Base-by-base conservation (phyloP, 2,329 filamentous ascomycete species). In the Chaetomium strumarium region DNA sequence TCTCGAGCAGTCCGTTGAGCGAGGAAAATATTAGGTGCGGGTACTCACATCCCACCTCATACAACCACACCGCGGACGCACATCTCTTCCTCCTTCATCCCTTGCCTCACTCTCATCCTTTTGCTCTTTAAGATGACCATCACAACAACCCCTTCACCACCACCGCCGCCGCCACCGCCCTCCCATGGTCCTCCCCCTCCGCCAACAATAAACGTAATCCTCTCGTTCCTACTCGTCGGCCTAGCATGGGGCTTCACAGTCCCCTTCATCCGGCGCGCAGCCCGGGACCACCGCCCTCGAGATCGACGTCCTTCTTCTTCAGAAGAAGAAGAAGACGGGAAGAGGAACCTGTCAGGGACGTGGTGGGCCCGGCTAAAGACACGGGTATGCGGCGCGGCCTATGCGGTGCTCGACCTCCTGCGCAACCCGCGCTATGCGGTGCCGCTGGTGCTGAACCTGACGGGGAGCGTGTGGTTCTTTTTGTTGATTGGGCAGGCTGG, bases 401-500 rank as follows among this genome's bases (percentile, higher is more conserved):
- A 89, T 66, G 85, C 84, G 3, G 87, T 92, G 1, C 64, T 84
- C 12, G 91, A 96, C 65, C 74, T 96, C 53, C 70, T 97, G 48
- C 76, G 79, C 53, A 90, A 90, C 61, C 91, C 91, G 34, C 79
- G 81, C 16, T 97, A 97, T 70, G 88, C 90, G 6, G 72, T 95
- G 24, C 92, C 92, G 17, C 70, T 97, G 61, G 71, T 96, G 48
- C 71, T 96, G 53, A 97, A 97, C 67, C 72, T 97, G 49, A 96
- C 92, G 2, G 92, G 92, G 30, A 95, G 90, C 65, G 79, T 96
- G 51, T 97, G 92, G 92, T 97, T 97, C 71, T 97, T 97, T 63
- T 71, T 97, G 60, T 75, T 97, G 59, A 92, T 97, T 70, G 92
- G 92, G 7, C 83, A 93, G 68, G 91, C 91, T 63, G 90, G 90